These are phyloP conservation scores for Microsporum ferrugineum DNA, from an alignment of 2,329 filamentous ascomycete species.

Conservation along the genomic window DNA sequence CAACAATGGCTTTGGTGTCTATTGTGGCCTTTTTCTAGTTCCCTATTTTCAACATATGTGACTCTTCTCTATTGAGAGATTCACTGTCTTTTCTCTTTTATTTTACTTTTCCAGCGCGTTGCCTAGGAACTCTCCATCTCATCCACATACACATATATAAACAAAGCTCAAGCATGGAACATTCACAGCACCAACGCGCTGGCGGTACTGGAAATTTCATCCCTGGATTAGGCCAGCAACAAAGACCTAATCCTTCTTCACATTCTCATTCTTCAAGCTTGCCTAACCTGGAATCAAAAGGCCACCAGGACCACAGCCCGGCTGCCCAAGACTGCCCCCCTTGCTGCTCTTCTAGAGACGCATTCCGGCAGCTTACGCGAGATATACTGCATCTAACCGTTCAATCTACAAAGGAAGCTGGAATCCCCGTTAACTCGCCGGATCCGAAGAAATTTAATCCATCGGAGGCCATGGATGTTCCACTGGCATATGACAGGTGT, in stretches of 20 bases:
- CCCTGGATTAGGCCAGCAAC: neutral
- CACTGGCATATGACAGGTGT: constrained; percentile 23
- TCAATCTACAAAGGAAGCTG: constrained; percentile 6
- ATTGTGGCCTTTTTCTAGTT: neutral
- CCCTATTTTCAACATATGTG: neutral
- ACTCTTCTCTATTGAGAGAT: neutral
- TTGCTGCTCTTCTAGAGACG: constrained; percentile 9
- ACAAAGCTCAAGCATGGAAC: neutral
- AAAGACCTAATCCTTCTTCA: neutral
- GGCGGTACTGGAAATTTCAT: neutral
- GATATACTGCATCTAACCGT: constrained; percentile 14
- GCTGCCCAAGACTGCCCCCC: neutral
- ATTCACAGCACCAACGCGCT: neutral
- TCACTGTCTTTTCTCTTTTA: neutral
- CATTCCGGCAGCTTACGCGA: constrained; percentile 14
- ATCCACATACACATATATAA: neutral
- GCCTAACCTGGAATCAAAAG: neutral
- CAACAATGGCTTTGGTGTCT: neutral
- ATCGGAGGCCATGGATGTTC: constrained; percentile 19
- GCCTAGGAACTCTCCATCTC: neutral
- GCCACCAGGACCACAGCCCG: neutral
- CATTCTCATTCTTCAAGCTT: constrained; percentile 6
- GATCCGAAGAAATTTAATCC: constrained; percentile 15
- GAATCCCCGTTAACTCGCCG: constrained; percentile 5
- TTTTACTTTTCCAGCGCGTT: neutral